Percentiles rank a stretch among this genome's conserved stretches.
Conservation (phyloP, 1,284 basidiomycete species). For the Grifola frondosa region DNA sequence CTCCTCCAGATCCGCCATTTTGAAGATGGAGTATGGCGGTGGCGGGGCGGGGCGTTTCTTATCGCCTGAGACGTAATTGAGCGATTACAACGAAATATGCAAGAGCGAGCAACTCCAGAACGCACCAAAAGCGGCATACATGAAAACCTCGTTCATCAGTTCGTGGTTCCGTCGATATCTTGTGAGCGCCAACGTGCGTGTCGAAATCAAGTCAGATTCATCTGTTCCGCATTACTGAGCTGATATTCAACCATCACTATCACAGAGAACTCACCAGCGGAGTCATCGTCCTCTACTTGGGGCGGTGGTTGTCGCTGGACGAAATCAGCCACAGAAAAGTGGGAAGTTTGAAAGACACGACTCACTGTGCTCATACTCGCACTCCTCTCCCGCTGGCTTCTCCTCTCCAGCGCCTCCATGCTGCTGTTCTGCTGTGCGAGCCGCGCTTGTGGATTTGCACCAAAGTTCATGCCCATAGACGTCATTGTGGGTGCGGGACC, state of each 20-base stretch:
- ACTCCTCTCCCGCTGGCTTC: constrained; percentile 46
- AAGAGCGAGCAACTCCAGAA: constrained; percentile 4
- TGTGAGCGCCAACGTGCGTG: constrained; percentile 65
- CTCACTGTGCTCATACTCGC: constrained; percentile 30
- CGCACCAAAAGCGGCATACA: constrained; percentile 65
- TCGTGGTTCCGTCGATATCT: constrained; percentile 80
- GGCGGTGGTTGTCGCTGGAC: constrained; percentile 21
- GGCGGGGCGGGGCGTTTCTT: constrained; percentile 34
- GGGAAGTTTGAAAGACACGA: not conserved
- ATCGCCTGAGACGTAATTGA: too few relatives aligned
- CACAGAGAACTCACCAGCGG: constrained; percentile 47
- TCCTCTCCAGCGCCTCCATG: constrained; percentile 66
- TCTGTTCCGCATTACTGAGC: constrained; percentile 39
- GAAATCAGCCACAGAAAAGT: not conserved
- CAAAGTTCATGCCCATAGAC: constrained; percentile 14
- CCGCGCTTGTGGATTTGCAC: constrained; percentile 54
- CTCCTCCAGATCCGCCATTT: constrained; percentile 55
- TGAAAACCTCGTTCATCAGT: constrained; percentile 78
- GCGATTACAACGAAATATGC: constrained; percentile 5
- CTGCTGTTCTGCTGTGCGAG: constrained; percentile 67
- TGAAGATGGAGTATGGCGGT: constrained; percentile 56
- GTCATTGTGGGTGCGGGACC: constrained; percentile 4
- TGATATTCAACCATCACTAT: not conserved
- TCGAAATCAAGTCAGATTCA: constrained; percentile 69
- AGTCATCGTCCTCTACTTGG: constrained; percentile 66